Evolutionary conservation across 352 stramenopile genomes (phyloP).

Genomic region (Lagenidium giganteum): DNA sequence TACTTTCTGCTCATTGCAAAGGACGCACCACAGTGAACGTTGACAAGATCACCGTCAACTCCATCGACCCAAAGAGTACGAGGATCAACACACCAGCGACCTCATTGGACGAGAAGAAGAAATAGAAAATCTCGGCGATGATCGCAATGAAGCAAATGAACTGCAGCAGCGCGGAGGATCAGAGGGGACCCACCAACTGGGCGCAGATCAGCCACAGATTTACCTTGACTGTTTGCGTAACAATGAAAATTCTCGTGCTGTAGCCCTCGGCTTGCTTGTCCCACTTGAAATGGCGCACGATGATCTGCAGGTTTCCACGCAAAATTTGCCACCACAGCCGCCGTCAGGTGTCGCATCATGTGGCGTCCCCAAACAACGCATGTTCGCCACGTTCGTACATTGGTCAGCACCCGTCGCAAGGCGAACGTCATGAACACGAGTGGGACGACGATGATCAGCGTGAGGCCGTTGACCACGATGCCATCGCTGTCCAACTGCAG

Average conservation of each 20-base stretch:
- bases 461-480: constrained; percentile 31
- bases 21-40: constrained; percentile 50
- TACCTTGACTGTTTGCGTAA: constrained; percentile 51
- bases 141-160: constrained; percentile 52
- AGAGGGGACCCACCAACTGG: too few species aligned
- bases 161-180: constrained; percentile 6
- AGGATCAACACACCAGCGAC: constrained; percentile 48
- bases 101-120: constrained; percentile 57
- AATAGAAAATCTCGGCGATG: constrained; percentile 62
- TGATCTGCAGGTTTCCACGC: too few species aligned
- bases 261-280: constrained; percentile 45
- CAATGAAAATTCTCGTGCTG: constrained; percentile 49
- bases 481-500: constrained; percentile 33
- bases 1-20: too few species aligned
- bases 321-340: too few species aligned
- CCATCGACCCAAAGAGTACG: constrained; percentile 40
- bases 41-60: constrained; percentile 38
- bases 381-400: constrained; percentile 28
- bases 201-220: neutral
- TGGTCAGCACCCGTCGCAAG: constrained; percentile 55
- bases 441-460: constrained; percentile 40
- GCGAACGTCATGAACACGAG: constrained; percentile 53
- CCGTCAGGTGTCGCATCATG: too few species aligned
- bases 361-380: neutral
- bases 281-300: constrained; percentile 60